Evolutionary conservation across 805 yeast species (phyloP), one percentile per base, ranked within the genome.

Genomic region (Candida silvicultrix): DNA sequence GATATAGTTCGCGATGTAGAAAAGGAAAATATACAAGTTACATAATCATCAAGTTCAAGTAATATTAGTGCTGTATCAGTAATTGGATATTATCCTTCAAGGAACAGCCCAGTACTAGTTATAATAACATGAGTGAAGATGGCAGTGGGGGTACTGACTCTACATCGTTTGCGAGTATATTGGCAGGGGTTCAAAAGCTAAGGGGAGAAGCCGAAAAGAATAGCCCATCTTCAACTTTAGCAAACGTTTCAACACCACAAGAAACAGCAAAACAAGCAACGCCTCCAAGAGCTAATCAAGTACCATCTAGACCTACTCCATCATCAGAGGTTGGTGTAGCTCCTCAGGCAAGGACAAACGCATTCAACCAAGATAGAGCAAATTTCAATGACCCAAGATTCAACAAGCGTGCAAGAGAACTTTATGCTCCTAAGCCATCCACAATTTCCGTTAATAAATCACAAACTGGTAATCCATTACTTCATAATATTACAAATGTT

Each of bases 381-480:
- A 53, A 39, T 56, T 53, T 45, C 54, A 51, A 28, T 44, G 53
- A 20, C 40, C 55, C n/a, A 4, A 35, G 22, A 19, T 35, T 35
- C 10, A 37, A 46, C n/a, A 42, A 39, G 18, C 50, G 46, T 20
- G 48, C 49, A 21, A 41, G 38, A 11, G 49, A 52, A 6, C 46
- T 53, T 38, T 45, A 54, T 19, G 31, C 35, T 8, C 42, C 50
- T 12, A 55, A 55, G 22, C 57, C 57, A 2, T 45, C 63, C 18
- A 63, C 75, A 3, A 70, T 82, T 0, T 72, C 75, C 38, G 86
- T 85, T 5, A 76, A 81, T 38, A 76, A 78, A 36, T 72, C 83
- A 0, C 94, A 86, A 59, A 78, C 75, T 42, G 90, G 87, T 1
- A 86, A 86, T 57, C 92, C 92, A 6, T 60, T 85, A 37, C 63